These are phyloP conservation scores for Candida manassasensis DNA, from an alignment of 805 yeast species.

Conservation along the genomic window DNA sequence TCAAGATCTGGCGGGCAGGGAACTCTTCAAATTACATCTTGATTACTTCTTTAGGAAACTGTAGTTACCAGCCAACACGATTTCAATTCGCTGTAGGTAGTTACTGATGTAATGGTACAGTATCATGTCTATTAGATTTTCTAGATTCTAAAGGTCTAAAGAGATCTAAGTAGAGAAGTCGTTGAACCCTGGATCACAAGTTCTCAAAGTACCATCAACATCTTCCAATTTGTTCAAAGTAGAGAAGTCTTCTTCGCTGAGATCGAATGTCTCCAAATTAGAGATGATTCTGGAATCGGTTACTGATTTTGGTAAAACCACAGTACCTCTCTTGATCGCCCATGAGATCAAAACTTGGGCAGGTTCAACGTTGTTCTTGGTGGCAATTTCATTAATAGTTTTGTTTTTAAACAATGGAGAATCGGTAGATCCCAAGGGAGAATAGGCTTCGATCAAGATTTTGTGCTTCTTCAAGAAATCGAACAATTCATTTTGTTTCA, in stretches of 20 bases:
- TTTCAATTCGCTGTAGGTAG: no score
- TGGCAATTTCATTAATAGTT: conserved; percentile 23
- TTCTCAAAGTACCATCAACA: conserved; percentile 32
- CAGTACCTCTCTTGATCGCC: conserved; percentile 36
- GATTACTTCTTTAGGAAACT: not conserved
- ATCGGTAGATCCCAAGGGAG: conserved; percentile 36
- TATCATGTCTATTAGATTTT: no score
- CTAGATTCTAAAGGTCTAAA: no score
- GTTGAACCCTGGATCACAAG: conserved; percentile 21
- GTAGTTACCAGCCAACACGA: not conserved
- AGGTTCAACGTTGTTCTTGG: conserved; percentile 26
- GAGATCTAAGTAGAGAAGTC: conserved; percentile 10
- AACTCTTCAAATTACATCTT: no score
- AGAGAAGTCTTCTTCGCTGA: conserved; percentile 34
- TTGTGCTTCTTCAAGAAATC: conserved; percentile 49
- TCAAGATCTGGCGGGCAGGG: no score
- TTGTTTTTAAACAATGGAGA: conserved; percentile 34
- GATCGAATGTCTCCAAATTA: conserved; percentile 32
- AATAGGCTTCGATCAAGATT: conserved; percentile 60
- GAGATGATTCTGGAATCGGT: conserved; percentile 31
- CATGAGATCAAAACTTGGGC: conserved; percentile 35
- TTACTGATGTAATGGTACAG: no score
- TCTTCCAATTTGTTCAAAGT: conserved; percentile 27
- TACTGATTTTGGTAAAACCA: conserved; percentile 38
- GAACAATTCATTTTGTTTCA: conserved; percentile 45